Base-by-base conservation (phyloP, 177 flowering plant species). In the Vitis hybrid region DNA sequence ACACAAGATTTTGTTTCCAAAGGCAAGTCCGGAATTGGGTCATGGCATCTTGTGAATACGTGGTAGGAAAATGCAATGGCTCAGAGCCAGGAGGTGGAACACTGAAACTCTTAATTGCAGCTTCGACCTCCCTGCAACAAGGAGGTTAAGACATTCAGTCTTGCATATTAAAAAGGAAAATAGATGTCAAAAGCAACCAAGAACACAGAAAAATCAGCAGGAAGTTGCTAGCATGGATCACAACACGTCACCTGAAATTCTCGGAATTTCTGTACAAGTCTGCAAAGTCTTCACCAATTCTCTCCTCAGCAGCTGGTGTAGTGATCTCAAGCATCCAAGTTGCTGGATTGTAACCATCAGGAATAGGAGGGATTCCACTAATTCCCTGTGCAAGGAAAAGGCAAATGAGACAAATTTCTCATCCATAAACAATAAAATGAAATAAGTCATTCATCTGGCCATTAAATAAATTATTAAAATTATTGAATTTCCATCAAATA, bases 291-390 rank as follows among this genome's bases (percentile, higher is more conserved):
- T 51, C 48, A 13, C 88, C 88, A 58, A 91, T 69, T 74, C 66
- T 85, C 69, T 73, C 84, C 72, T 94, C 99, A 52, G 80, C 71
- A 45, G 90, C 86, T 49, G 89, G 79, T 31, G 95, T 88, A 68
- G 82, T 92, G 66, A 91, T 75, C 76, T 94, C 97, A 57, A 94
- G 93, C 94, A 94, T 87, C 99, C 99, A 94, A 53, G 97, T 90
- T 20, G 99, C 99, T 22, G 99, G 99, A 77, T 91, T 94, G 67
- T 88, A 88, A 18, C 88, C 93, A 68, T 59, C 66, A 4, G 86
- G 79, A 56, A 92, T 89, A 18, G 79, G 87, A 53, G 90, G 74
- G 15, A 88, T 77, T 68, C 94, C 97, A 34, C 20, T 51, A 56
- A 90, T 82, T 48, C 71, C 74, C 98, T 94, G 80, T 22, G 59